Percentiles rank a stretch among this genome's conserved stretches.
Conservation (phyloP, 345 rosid genomes). For the Geranium rotundifolium region DNA sequence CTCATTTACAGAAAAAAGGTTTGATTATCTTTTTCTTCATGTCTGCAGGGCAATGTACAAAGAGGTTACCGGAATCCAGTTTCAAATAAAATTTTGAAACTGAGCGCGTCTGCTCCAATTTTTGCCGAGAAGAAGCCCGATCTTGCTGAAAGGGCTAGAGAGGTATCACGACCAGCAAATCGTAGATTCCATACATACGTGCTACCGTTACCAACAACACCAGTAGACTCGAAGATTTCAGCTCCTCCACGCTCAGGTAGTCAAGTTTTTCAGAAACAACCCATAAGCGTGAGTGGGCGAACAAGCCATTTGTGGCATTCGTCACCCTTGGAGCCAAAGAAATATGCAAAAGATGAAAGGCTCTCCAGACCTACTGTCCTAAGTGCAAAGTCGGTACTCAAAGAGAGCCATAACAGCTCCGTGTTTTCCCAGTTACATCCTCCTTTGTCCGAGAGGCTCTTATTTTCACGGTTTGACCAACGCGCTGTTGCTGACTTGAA, state of each 20-base stretch:
- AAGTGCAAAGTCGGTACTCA: conserved; percentile 29
- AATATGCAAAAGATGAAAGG: conserved; percentile 27
- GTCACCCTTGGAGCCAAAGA: conserved; percentile 57
- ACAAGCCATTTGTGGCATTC: conserved; percentile 48
- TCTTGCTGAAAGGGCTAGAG: conserved; percentile 38
- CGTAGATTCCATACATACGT: conserved; percentile 68
- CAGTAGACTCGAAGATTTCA: conserved; percentile 46
- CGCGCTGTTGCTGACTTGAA: conserved; percentile 27
- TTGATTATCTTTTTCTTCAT: conserved; percentile 3
- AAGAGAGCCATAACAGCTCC: conserved; percentile 47
- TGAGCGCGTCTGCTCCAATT: conserved; percentile 79
- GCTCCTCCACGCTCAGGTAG: conserved; percentile 22
- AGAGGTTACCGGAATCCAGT: conserved; percentile 24
- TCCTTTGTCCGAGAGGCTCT: conserved; percentile 44
- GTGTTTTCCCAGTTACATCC: conserved; percentile 39
- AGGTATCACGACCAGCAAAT: conserved; percentile 38
- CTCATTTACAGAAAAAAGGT: background rate
- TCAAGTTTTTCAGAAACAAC: conserved; percentile 24
- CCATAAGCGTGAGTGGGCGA: conserved; percentile 24
- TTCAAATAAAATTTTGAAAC: conserved; percentile 25
- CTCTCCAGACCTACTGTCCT: conserved; percentile 21
- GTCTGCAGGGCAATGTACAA: conserved; percentile 43
- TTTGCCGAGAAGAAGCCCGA: conserved; percentile 38
- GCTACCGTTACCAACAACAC: conserved; percentile 88
- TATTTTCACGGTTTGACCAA: conserved; percentile 32